These are phyloP conservation scores for Aspergillus quadricinctus DNA, from an alignment of 2,329 filamentous ascomycete genomes.

Conservation along the genomic window DNA sequence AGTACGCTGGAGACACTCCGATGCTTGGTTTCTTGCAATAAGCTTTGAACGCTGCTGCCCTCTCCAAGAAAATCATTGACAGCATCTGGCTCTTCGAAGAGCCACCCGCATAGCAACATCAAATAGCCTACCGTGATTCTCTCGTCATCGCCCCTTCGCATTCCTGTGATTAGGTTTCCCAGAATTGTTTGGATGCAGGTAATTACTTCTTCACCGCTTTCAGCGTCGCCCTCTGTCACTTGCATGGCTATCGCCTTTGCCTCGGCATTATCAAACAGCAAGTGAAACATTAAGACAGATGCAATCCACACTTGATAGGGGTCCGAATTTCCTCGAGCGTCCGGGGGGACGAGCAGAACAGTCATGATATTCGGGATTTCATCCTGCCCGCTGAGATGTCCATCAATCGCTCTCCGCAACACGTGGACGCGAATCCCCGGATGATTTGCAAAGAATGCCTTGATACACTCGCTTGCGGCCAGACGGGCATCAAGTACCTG, in stretches of 20 bases:
- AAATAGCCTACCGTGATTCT: conserved; percentile 78
- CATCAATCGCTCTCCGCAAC: conserved; percentile 80
- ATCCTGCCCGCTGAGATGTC: conserved; percentile 70
- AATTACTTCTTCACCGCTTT: conserved; percentile 87
- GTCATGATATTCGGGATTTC: conserved; percentile 86
- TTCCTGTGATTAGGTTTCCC: conserved; percentile 75
- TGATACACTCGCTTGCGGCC: conserved; percentile 83
- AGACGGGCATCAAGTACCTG: conserved; percentile 74
- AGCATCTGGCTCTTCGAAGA: conserved; percentile 86
- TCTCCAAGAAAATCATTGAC: conserved; percentile 92
- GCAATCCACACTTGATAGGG: conserved; percentile 91
- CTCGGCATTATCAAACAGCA: conserved; percentile 73
- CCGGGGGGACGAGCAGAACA: conserved; percentile 67
- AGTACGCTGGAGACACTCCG: conserved; percentile 58
- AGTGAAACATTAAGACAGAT: conserved; percentile 76
- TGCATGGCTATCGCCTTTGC: conserved; percentile 76
- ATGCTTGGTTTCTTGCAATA: conserved; percentile 71
- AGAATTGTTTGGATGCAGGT: conserved; percentile 87
- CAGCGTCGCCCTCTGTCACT: conserved; percentile 83
- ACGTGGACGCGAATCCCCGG: conserved; percentile 80
- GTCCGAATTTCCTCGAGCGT: conserved; percentile 62
- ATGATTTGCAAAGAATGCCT: conserved; percentile 86
- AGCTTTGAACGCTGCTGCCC: conserved; percentile 82
- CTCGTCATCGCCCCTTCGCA: conserved; percentile 72
- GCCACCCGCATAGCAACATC: conserved; percentile 82